Conservation (phyloP, 768 basidiomycete genomes). For the Cyclocybe aegerita region DNA sequence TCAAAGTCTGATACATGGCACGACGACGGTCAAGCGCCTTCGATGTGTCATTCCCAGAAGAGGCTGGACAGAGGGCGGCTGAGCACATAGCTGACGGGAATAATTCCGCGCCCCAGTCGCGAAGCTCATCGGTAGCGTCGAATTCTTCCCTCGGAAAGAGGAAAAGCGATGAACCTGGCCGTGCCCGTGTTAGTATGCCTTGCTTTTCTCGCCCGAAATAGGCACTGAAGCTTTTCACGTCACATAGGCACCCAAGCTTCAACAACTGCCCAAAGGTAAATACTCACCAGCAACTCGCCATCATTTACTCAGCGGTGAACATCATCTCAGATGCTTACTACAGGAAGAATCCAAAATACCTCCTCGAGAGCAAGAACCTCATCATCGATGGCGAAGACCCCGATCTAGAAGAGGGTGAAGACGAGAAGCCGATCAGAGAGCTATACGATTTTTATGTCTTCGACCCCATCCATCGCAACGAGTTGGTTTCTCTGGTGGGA, state of each 20-base stretch:
- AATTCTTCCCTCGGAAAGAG: constrained; percentile 20
- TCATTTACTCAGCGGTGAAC: background rate
- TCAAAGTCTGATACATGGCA: background rate
- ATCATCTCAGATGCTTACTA: constrained; percentile 40
- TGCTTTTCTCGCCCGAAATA: background rate
- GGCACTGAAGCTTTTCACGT: background rate
- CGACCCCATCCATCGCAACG: constrained; percentile 45
- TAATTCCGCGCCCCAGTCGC: background rate
- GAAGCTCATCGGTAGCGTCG: constrained; percentile 13
- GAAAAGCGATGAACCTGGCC: constrained; percentile 10
- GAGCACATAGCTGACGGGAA: background rate
- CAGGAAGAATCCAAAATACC: constrained; percentile 25
- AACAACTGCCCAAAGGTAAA: constrained; percentile 16
- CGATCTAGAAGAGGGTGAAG: constrained; percentile 27
- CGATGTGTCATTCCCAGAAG: constrained; percentile 52
- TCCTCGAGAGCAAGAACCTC: constrained; percentile 33
- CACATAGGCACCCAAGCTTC: constrained; percentile 26
- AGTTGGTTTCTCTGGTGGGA: constrained; percentile 46
- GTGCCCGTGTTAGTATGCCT: constrained; percentile 17
- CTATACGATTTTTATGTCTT: constrained; percentile 63
- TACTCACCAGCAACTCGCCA: background rate
- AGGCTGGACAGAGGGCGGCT: constrained; percentile 18
- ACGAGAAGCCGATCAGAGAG: constrained; percentile 54
- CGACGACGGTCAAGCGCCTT: constrained; percentile 52
- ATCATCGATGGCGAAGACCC: constrained; percentile 34